Evolutionary conservation across 306 rosid species (phyloP), one percentile per base, ranked within the genome.

Genomic region (Cajanus cajan): DNA sequence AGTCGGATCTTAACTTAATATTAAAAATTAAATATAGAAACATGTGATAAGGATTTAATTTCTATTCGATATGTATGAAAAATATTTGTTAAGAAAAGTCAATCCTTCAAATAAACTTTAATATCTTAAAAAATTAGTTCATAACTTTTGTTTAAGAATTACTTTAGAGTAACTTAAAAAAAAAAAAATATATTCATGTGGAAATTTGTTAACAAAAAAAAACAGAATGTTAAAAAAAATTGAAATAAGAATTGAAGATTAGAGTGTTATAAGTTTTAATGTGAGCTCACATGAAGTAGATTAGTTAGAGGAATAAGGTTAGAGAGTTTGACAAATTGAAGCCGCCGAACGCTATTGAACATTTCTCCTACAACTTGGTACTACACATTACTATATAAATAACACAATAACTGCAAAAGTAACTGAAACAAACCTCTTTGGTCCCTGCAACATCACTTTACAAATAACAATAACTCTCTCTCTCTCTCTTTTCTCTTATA

Each of bases 371-470:
- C 41, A 63, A 63, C 22, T 63, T 63, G 51, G n/a, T n/a, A n/a
- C 9, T 21, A 16, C n/a, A 36, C 33, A 31, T 1, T 6, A 14
- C 15, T 57, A 57, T 57, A 28, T 15, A 64, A 64, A 68, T 7
- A 68, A 68, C 13, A 21, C 73, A 13, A 21, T 14, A 43, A 68
- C 74, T 44, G 18, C 24, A 44, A 45, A 68, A 44, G 11, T 24
- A 44, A 68, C 74, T 43, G 40, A 68, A 68, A 44, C 57, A n/a
- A n/a, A n/a, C n/a, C n/a, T 5, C 52, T 4, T 6, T 67, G 51
- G 51, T 54, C 68, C 57, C 68, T 73, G 68, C 43, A 57, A 57
- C 41, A 40, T 40, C 25, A 73, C 55, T 73, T 55, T 22, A 37
- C 6, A 41, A 11, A 61, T 0, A 54, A 7, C 22, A 34, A 39